Evolutionary conservation across 108 stramenopile genomes (phyloP), one percentile per base, ranked within the genome.

Genomic region (Nitzschia sp.): DNA sequence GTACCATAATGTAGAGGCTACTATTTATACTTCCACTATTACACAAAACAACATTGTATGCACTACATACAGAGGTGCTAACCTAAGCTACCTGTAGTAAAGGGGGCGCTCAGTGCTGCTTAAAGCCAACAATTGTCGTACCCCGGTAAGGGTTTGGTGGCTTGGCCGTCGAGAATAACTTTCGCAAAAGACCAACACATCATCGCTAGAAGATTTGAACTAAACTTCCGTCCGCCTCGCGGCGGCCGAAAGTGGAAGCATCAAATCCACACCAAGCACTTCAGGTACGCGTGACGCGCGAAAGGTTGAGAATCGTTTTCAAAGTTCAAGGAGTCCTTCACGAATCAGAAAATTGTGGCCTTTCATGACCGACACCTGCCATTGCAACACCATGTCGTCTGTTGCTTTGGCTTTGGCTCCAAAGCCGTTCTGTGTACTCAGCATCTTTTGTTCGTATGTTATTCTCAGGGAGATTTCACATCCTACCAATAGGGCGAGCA

Each of bases 121-220:
- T 67, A 67, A 20, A 26, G 66, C 66, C 66, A 46, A 67, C 14
- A 67, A 44, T 48, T 52, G 66, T 67, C 66, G 66, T 67, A 67
- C 66, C 66, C 66, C 66, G 66, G 66, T 67, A 55, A 67, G 66
- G 66, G 66, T 55, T 67, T 67, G 66, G 66, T 56, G 66, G 66
- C 66, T 41, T 46, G 66, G 66, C 66, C 10, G 26, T 55, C 54
- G 41, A 67, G 24, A 22, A 43, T 22, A 12, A 56, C 20, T n/a
- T 22, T 7, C 9, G 14, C 14, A 10, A 7, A 42, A 10, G 9
- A 67, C 54, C 66, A 56, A 67, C 66, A 67, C 66, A 67, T 67
- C 66, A 67, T 67, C 55, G 66, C 66, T 20, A 67, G 54, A 56
- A 67, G 66, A 67, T 55, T 67, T 67, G 66, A 67, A 67, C 66